Evolutionary conservation across 1,284 basidiomycete species (phyloP).

Genomic region (Apiotrichum brassicae): DNA sequence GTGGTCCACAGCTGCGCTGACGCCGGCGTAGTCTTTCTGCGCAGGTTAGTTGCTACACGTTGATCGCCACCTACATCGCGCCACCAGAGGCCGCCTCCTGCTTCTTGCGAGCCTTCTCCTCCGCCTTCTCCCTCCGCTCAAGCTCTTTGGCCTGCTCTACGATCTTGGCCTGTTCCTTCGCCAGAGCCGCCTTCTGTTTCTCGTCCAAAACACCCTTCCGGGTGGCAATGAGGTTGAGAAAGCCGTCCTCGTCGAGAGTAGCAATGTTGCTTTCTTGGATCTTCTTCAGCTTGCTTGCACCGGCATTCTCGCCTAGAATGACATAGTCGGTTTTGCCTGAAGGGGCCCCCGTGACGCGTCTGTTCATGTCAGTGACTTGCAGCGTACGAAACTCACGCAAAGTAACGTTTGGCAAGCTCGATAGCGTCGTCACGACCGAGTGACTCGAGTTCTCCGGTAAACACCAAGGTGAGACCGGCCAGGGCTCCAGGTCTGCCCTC

Average conservation of each 20-base stretch:
- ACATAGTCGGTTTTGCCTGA: conserved; percentile 89
- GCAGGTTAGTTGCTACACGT: not conserved
- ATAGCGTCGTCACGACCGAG: conserved; percentile 81
- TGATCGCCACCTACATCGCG: no score
- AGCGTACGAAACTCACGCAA: conserved; percentile 58
- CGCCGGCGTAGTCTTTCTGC: conserved; percentile 47
- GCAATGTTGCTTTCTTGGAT: conserved; percentile 65
- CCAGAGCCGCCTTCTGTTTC: conserved; percentile 56
- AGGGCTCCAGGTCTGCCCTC: conserved; percentile 71
- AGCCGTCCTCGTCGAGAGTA: conserved; percentile 80
- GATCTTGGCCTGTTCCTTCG: conserved; percentile 61
- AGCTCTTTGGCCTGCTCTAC: conserved; percentile 63
- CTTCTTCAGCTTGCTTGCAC: conserved; percentile 74
- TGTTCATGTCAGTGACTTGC: not conserved
- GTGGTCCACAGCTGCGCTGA: conserved; percentile 81
- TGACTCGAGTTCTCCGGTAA: conserved; percentile 84
- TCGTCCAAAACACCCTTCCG: conserved; percentile 59
- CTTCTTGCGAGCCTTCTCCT: conserved; percentile 63
- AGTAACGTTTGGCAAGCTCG: conserved; percentile 86
- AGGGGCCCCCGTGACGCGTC: conserved; percentile 66
- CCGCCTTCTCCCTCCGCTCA: conserved; percentile 56
- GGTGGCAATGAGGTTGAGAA: conserved; percentile 72
- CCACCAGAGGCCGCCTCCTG: conserved; percentile 48
- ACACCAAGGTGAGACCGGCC: conserved; percentile 84
- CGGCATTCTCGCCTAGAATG: conserved; percentile 80